Percentiles rank a stretch among this genome's conserved stretches.
These are phyloP conservation scores for Endotrypanum monterogeii DNA, from an alignment of 208 protist species.

Conservation along the genomic window DNA sequence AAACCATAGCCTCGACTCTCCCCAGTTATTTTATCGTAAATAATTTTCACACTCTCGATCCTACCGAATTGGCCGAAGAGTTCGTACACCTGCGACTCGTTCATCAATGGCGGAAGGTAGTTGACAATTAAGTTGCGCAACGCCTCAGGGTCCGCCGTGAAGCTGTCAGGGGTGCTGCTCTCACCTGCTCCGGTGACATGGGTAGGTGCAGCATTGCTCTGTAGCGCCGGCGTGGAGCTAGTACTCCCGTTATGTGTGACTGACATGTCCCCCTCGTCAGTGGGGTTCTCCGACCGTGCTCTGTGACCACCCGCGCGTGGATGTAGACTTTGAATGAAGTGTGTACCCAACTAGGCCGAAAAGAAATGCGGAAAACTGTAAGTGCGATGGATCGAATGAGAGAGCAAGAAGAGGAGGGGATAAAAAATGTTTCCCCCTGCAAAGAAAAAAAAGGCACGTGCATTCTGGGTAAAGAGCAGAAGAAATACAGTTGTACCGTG, in stretches of 20 bases:
- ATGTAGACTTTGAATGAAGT: too few species aligned
- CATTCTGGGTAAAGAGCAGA: neutral
- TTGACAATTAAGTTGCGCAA: slow-evolving; percentile 89
- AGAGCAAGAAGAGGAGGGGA: too few species aligned
- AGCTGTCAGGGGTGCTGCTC: neutral
- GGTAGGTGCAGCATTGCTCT: neutral
- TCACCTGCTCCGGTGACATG: neutral
- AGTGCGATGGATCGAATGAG: too few species aligned
- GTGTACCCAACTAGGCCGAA: too few species aligned
- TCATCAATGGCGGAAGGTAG: slow-evolving; percentile 83
- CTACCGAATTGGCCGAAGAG: slow-evolving; percentile 85
- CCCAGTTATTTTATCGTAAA: slow-evolving; percentile 79
- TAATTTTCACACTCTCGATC: slow-evolving; percentile 88
- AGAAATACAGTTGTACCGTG: neutral
- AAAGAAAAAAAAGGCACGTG: too few species aligned
- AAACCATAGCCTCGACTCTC: slow-evolving; percentile 91
- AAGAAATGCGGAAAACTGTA: too few species aligned
- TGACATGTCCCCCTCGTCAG: slow-evolving; percentile 25
- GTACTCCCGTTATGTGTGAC: neutral
- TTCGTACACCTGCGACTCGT: slow-evolving; percentile 63
- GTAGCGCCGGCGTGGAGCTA: slow-evolving; percentile 11
- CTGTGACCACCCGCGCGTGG: too few species aligned
- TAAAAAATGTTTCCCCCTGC: too few species aligned
- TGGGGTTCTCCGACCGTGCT: too few species aligned
- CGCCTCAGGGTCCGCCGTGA: slow-evolving; percentile 52